A percentile compares a stretch with the other conserved stretches of the same genome.
Evolutionary conservation across 768 basidiomycete species (phyloP).

Genomic region (Rhodotorula kratochvilovae): DNA sequence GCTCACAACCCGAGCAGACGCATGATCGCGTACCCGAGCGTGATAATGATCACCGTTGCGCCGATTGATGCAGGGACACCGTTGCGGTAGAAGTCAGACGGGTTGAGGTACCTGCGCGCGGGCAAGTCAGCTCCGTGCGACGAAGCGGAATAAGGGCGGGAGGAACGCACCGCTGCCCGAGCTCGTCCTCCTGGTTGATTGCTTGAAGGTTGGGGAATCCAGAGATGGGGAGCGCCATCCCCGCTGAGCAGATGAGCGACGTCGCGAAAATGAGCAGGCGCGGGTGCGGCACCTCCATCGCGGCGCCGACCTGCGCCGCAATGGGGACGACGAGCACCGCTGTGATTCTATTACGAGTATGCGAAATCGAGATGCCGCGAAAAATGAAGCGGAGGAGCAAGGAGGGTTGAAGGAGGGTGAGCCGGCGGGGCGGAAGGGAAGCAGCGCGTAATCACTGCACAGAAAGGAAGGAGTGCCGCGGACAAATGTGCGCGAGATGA

Average conservation of each 20-base stretch:
- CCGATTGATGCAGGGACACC: slow-evolving; percentile 30
- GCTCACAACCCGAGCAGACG: slow-evolving; percentile 22
- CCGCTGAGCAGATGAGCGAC: slow-evolving; percentile 83
- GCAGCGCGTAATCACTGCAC: too few relatives aligned
- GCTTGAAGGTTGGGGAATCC: slow-evolving; percentile 73
- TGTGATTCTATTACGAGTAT: slow-evolving; percentile 70
- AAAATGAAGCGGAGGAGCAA: too few relatives aligned
- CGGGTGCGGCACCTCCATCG: slow-evolving; percentile 63
- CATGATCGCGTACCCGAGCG: slow-evolving; percentile 34
- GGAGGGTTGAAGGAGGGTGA: too few relatives aligned
- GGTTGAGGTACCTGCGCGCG: background rate
- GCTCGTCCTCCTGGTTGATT: slow-evolving; percentile 81
- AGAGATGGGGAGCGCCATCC: slow-evolving; percentile 97
- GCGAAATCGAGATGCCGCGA: too few relatives aligned
- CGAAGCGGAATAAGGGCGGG: slow-evolving; percentile 54
- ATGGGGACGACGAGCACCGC: slow-evolving; percentile 95
- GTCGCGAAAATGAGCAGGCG: slow-evolving; percentile 85
- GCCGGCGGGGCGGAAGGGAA: too few relatives aligned
- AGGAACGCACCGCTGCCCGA: slow-evolving; percentile 71
- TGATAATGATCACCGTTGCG: slow-evolving; percentile 19
- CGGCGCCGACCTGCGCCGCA: slow-evolving; percentile 76
- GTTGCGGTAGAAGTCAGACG: slow-evolving; percentile 9
- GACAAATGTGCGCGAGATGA: too few relatives aligned
- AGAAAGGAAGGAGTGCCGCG: too few relatives aligned
- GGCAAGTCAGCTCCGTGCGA: too few relatives aligned